phyloP scores from a whole-genome alignment of 306 rosid genomes.

The Cucurbita argyrosperma region DNA sequence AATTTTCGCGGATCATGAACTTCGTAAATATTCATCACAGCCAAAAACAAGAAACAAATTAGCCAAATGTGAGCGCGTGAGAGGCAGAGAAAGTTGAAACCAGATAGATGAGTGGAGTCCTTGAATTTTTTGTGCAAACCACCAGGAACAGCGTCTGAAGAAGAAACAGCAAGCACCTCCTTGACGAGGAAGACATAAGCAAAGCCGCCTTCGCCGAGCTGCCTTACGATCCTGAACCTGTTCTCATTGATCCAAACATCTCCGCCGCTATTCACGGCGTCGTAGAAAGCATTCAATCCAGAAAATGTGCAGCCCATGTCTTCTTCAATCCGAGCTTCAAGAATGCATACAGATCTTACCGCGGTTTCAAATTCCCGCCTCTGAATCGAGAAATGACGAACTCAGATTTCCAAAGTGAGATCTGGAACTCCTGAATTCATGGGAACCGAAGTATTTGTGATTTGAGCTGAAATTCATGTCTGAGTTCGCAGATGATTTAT shows the following conservation, averaged over 20 bases:
- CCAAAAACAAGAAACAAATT: not conserved
- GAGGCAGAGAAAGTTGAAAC: slow-evolving; percentile 23
- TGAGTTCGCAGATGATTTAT: not conserved
- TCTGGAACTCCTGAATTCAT: slow-evolving; percentile 1
- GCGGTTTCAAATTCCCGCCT: not conserved
- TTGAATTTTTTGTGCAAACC: slow-evolving; percentile 62
- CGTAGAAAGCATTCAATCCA: slow-evolving; percentile 76
- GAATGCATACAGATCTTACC: not conserved
- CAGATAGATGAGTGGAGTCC: slow-evolving; percentile 62
- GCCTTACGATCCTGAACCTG: slow-evolving; percentile 74
- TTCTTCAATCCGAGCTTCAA: not conserved
- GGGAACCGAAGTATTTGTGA: not conserved
- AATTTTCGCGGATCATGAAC: not conserved
- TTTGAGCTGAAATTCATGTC: not conserved
- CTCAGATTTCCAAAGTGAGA: not conserved
- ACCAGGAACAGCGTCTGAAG: slow-evolving; percentile 19
- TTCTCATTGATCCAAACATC: slow-evolving; percentile 97
- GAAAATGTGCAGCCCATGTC: slow-evolving; percentile 93
- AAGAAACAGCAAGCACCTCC: slow-evolving; percentile 43
- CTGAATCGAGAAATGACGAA: not conserved
- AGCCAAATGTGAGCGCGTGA: not conserved
- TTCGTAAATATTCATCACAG: not conserved
- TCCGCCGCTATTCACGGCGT: slow-evolving; percentile 84
- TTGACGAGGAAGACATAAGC: slow-evolving; percentile 74
- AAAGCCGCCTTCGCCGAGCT: slow-evolving; percentile 99